A percentile compares a stretch with the other conserved stretches of the same genome.
Evolutionary conservation across 306 rosid genomes (phyloP).

Genomic region (Prinsepia uniflora): DNA sequence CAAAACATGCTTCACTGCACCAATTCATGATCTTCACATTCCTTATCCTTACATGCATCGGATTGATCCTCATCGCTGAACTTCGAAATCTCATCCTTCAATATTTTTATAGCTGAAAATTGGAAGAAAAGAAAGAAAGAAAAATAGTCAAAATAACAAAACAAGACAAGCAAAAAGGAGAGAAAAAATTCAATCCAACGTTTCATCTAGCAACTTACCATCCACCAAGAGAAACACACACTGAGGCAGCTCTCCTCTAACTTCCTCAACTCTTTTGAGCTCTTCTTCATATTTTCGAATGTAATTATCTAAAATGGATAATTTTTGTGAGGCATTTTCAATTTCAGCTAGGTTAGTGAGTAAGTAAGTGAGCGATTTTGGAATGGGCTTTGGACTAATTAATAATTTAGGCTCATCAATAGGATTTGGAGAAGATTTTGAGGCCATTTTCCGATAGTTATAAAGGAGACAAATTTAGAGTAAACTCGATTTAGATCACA

Average conservation of each 20-base stretch:
- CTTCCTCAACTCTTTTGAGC: not conserved
- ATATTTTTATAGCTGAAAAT: not conserved
- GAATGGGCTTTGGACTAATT: too few species aligned
- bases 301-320: slow-evolving; percentile 3
- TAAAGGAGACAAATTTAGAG: too few species aligned
- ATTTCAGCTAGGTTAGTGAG: not conserved
- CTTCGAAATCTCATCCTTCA: not conserved
- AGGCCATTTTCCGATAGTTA: not conserved
- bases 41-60: not conserved
- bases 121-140: too few species aligned
- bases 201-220: not conserved
- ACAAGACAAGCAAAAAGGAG: not conserved
- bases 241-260: slow-evolving; percentile 2
- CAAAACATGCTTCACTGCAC: too few species aligned
- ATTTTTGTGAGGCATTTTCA: slow-evolving; percentile 1
- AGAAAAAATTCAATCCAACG: too few species aligned
- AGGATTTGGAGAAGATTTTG: not conserved
- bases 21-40: too few species aligned
- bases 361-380: too few species aligned
- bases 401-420: not conserved
- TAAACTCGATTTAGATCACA: too few species aligned
- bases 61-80: not conserved
- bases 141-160: not conserved
- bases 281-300: slow-evolving; percentile 16
- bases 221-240: slow-evolving; percentile 19